Base-by-base conservation (phyloP, 192 early-diverging fungal genomes). In the Umbelopsis sp. region DNA sequence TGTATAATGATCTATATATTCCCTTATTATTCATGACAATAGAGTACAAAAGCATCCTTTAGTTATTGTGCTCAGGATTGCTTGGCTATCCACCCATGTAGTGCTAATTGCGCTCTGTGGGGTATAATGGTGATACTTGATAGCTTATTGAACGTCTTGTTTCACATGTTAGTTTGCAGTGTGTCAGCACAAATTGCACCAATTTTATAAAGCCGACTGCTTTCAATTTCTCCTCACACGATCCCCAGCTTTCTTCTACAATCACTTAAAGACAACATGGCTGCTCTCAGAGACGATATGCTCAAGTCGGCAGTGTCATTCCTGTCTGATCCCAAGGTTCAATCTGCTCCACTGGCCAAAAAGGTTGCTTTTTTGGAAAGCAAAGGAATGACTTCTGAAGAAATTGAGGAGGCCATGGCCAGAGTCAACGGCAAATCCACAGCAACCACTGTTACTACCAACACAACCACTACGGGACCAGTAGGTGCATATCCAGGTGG, bases 291-390 rank as follows among this genome's bases (percentile, higher is more conserved):
- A 25, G 88, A 91, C 76, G 91, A 93, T 67, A 80, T 93, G 25
- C 80, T 95, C 67, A 82, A 83, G 33, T 90, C 89, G 1, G 98
- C 98, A 4, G 91, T 98, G 71, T 91, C 91, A 61, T 99, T 99
- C 76, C 88, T 99, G 37, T 76, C 81, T 21, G 96, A 99, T 81
- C 91, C 96, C 46, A 95, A 96, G 72, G 97, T 99, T 15, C 91
- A 93, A 74, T 77, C 87, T 11, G 88, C 93, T 16, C 88, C 98
- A 0, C 78, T 99, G 22, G 93, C 94, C 37, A 97, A 97, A 69
- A 91, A 93, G 52, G 83, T 97, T 30, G 88, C 97, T n/a, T 99
- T 99, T 79, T 85, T 99, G 23, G 95, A 98, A 73, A 90, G 90
- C 48, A 99, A 99, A 82, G 98, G 98, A 0, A 79, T 99, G 68